Evolutionary conservation across 1,139 yeast genomes (phyloP).

Genomic region (Meyerozyma elateridarum): DNA sequence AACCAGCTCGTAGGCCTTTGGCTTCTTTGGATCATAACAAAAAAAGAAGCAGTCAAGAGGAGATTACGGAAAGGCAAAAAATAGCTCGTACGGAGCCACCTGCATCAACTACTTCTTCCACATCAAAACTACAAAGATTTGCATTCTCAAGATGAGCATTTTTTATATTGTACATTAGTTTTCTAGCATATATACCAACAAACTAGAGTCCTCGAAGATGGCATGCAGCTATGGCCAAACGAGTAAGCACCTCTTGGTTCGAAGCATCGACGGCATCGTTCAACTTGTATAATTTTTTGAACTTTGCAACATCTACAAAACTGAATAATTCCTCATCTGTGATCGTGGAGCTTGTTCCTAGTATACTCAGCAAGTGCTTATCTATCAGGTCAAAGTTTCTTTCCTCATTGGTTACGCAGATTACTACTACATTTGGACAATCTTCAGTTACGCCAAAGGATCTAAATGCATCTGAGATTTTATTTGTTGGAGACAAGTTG

Average conservation of each 20-base stretch:
- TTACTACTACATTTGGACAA: conserved; percentile 24
- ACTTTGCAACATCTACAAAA: conserved; percentile 24
- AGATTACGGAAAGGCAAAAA: conserved; percentile 2
- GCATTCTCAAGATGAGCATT: conserved; percentile 17
- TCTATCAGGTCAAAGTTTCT: conserved; percentile 11
- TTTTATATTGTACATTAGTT: conserved; percentile 3
- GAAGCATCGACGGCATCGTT: conserved; percentile 24
- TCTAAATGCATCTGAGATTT: conserved; percentile 40
- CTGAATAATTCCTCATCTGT: conserved; percentile 22
- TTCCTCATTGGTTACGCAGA: conserved; percentile 22
- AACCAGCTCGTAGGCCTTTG: neutral
- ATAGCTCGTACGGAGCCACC: neutral
- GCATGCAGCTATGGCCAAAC: conserved; percentile 38
- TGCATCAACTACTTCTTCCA: neutral
- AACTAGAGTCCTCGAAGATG: conserved; percentile 30
- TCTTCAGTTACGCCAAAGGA: conserved; percentile 37
- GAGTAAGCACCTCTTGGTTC: conserved; percentile 25
- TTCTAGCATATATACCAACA: too few relatives aligned
- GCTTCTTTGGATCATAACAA: neutral
- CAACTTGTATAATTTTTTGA: conserved; percentile 37
- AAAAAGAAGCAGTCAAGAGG: neutral
- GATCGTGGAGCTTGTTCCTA: conserved; percentile 17
- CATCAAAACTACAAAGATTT: conserved; percentile 13
- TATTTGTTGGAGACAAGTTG: conserved; percentile 40
- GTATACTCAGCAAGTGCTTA: conserved; percentile 14